Percentiles rank a stretch among this genome's conserved stretches.
Evolutionary conservation across 2,329 filamentous ascomycete genomes (phyloP).

Genomic region (Ophiostoma ips): DNA sequence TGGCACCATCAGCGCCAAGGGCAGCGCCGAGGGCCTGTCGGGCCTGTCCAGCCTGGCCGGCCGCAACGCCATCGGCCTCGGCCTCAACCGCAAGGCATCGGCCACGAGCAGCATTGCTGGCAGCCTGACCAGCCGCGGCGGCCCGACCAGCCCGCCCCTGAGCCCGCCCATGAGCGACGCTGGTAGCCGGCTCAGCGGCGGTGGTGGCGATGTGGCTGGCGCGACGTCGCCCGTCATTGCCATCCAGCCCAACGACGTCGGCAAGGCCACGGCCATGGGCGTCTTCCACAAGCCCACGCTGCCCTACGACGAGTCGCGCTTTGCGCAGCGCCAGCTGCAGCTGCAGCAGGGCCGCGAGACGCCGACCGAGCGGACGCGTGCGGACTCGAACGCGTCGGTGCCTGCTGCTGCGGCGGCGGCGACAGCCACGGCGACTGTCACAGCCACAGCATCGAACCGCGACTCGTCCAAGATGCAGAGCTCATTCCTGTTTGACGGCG

Average conservation of each 20-base stretch:
- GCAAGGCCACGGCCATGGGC: constrained; percentile 61
- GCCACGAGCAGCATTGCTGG: constrained; percentile 19
- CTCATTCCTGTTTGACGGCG: constrained; percentile 28
- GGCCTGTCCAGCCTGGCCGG: constrained; percentile 14
- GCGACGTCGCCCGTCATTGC: constrained; percentile 46
- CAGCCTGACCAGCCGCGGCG: constrained; percentile 22
- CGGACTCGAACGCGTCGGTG: constrained; percentile 28
- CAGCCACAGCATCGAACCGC: too few relatives aligned
- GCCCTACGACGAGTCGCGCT: constrained; percentile 74
- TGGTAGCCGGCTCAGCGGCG: background rate
- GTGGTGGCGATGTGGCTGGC: constrained; percentile 28
- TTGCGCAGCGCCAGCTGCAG: constrained; percentile 66
- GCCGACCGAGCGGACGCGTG: constrained; percentile 32
- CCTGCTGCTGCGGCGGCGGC: constrained; percentile 20
- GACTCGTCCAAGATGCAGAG: constrained; percentile 13
- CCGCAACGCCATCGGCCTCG: constrained; percentile 7
- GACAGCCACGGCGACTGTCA: constrained; percentile 11
- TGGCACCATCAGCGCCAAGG: constrained; percentile 13
- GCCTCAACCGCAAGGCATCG: constrained; percentile 14
- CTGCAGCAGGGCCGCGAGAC: constrained; percentile 63
- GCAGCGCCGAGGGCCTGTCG: constrained; percentile 9
- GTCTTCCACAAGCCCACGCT: constrained; percentile 55
- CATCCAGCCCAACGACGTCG: constrained; percentile 61
- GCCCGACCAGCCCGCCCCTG: constrained; percentile 35
- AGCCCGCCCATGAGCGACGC: constrained; percentile 58